Evolutionary conservation across 2,329 filamentous ascomycete genomes (phyloP).

Genomic region (Calonectria naviculata): DNA sequence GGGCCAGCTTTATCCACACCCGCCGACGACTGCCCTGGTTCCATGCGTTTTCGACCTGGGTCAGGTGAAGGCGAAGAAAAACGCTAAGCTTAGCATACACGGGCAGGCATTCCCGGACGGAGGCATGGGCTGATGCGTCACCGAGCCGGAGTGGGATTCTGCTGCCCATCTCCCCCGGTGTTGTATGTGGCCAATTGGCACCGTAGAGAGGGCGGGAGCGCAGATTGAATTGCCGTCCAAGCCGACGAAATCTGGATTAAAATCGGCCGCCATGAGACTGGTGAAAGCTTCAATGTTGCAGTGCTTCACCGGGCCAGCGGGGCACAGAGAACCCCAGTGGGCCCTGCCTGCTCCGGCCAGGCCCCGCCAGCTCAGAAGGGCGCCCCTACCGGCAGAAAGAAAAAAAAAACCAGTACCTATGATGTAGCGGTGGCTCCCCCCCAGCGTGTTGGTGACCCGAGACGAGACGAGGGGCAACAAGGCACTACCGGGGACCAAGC

Average conservation of each 20-base stretch:
- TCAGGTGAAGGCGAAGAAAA: conserved; percentile 13
- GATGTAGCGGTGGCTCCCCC: neutral
- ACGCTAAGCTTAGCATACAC: conserved; percentile 7
- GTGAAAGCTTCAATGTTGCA: conserved; percentile 4
- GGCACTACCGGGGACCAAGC: neutral
- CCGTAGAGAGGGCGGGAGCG: neutral
- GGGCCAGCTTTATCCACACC: conserved; percentile 2
- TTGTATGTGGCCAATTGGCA: neutral
- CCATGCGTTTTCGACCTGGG: conserved; percentile 15
- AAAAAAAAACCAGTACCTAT: neutral
- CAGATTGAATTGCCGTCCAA: neutral
- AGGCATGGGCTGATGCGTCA: conserved; percentile 10
- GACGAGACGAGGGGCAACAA: conserved; percentile 4
- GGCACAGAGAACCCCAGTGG: conserved; percentile 4
- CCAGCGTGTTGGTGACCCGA: neutral
- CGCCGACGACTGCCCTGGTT: conserved; percentile 17
- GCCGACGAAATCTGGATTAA: neutral
- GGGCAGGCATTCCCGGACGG: neutral
- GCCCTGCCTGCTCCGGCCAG: neutral
- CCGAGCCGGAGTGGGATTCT: neutral
- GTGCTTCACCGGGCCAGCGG: conserved; percentile 1
- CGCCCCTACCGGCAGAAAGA: neutral
- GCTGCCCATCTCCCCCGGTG: neutral
- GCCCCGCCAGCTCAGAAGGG: neutral
- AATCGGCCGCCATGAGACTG: neutral